Percentiles rank a stretch among this genome's conserved stretches.
Evolutionary conservation across 2,329 filamentous ascomycete species (phyloP).

Genomic region (Purpureocillium lavendulum): DNA sequence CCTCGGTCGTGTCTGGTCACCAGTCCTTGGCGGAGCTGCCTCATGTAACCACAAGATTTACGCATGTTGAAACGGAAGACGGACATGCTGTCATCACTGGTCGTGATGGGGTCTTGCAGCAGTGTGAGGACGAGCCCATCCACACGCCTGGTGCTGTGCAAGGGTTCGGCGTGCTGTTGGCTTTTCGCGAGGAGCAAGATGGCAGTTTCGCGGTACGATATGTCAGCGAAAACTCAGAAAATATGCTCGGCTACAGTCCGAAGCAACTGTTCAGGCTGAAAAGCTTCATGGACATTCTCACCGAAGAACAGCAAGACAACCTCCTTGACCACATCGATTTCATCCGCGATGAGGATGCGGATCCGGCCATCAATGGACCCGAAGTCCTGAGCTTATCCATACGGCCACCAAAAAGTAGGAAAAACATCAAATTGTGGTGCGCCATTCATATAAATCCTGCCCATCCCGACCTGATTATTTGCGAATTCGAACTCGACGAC

Average conservation of each 20-base stretch:
- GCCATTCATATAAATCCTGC: slow-evolving; percentile 68
- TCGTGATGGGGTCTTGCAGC: slow-evolving; percentile 62
- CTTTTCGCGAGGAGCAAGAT: slow-evolving; percentile 60
- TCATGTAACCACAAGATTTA: slow-evolving; percentile 66
- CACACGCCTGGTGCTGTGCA: slow-evolving; percentile 79
- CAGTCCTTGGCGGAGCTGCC: slow-evolving; percentile 26
- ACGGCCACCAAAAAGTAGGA: slow-evolving; percentile 42
- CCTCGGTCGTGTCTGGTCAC: slow-evolving; percentile 10
- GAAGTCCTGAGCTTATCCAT: slow-evolving; percentile 79
- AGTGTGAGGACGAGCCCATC: slow-evolving; percentile 87
- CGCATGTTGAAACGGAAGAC: slow-evolving; percentile 65
- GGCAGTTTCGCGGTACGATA: slow-evolving; percentile 63
- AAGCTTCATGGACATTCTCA: slow-evolving; percentile 76
- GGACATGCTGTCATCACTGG: slow-evolving; percentile 81
- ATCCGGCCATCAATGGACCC: slow-evolving; percentile 67
- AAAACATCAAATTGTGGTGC: slow-evolving; percentile 71
- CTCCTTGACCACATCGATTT: slow-evolving; percentile 83
- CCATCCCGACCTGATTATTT: slow-evolving; percentile 66
- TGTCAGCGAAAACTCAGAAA: slow-evolving; percentile 72
- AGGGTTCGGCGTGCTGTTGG: slow-evolving; percentile 69
- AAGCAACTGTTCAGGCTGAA: slow-evolving; percentile 64
- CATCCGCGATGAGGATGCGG: slow-evolving; percentile 72
- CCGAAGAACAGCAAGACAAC: slow-evolving; percentile 76
- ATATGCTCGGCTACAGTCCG: slow-evolving; percentile 69
- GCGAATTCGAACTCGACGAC: slow-evolving; percentile 83